Evolutionary conservation across 208 protist genomes (phyloP).

Genomic region (Trypanosoma vivax): DNA sequence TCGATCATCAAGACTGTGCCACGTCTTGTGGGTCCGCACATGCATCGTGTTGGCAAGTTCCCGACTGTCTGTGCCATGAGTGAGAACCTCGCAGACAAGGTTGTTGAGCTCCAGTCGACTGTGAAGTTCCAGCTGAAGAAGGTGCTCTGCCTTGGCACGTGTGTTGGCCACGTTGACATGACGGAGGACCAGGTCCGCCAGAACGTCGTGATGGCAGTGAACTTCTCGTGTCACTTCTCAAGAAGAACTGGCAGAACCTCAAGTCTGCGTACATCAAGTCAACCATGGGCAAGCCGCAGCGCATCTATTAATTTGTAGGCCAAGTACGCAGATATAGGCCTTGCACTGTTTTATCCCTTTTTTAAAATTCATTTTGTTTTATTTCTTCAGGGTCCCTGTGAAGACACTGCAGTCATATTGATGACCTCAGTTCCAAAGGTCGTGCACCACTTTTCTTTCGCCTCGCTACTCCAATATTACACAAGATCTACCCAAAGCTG

Average conservation of each 20-base stretch:
- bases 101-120: conserved; percentile 92
- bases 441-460: too few relatives aligned
- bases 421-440: too few relatives aligned
- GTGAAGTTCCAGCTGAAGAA: conserved; percentile 99
- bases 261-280: conserved; percentile 98
- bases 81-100: conserved; percentile 93
- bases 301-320: conserved; percentile 92
- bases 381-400: too few relatives aligned
- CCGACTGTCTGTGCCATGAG: conserved; percentile 91
- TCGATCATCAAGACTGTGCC: conserved; percentile 97
- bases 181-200: conserved; percentile 90
- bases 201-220: conserved; percentile 97
- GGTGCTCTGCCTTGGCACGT: conserved; percentile 96
- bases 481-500: background rate
- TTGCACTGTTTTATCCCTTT: background rate
- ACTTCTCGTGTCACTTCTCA: conserved; percentile 99
- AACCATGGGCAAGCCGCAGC: conserved; percentile 97
- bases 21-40: conserved; percentile 94
- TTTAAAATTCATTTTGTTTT: conserved; percentile 9
- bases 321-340: background rate
- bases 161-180: conserved; percentile 97
- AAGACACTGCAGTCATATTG: too few relatives aligned
- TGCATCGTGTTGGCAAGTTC: conserved; percentile 99
- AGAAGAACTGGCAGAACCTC: conserved; percentile 99
- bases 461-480: background rate